Conservation (phyloP, 2,329 filamentous ascomycete species). For the Fusarium phyllophilum region DNA sequence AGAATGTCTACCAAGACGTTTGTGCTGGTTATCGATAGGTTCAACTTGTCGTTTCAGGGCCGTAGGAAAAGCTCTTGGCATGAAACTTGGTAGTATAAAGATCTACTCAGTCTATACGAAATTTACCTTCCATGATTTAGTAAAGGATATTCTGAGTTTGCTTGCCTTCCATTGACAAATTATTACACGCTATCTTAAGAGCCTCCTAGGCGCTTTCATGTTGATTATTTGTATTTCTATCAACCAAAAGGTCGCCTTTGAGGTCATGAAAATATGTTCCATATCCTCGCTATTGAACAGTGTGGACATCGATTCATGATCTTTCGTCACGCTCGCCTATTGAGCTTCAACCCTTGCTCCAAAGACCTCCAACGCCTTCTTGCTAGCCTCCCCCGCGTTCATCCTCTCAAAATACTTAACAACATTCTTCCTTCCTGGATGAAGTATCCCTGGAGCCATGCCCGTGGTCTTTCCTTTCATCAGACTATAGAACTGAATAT, state of each 20-base stretch:
- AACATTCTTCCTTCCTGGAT: conserved; percentile 3
- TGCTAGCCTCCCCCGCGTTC: not conserved
- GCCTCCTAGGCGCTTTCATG: fast-evolving
- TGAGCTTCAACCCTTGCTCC: not conserved
- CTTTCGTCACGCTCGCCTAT: fast-evolving
- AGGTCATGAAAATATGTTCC: not conserved
- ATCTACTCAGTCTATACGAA: not conserved
- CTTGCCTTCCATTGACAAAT: not conserved
- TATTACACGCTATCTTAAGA: fast-evolving
- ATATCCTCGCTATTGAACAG: fast-evolving
- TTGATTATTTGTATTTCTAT: fast-evolving
- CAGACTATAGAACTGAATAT: conserved; percentile 8
- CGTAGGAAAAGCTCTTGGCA: not conserved
- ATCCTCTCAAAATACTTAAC: conserved; percentile 1
- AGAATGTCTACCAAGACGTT: conserved; percentile 30
- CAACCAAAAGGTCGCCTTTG: fast-evolving
- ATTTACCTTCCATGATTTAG: not conserved
- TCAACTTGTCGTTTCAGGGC: not conserved
- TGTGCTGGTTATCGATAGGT: not conserved
- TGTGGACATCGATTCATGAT: fast-evolving
- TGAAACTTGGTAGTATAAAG: too few species aligned
- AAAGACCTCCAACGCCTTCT: not conserved
- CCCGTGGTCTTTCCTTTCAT: not conserved
- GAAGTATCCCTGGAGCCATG: not conserved
- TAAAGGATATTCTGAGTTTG: not conserved